Evolutionary conservation across 345 rosid species (phyloP), one percentile per base, ranked within the genome.

Genomic region (Stellera chamaejasme): DNA sequence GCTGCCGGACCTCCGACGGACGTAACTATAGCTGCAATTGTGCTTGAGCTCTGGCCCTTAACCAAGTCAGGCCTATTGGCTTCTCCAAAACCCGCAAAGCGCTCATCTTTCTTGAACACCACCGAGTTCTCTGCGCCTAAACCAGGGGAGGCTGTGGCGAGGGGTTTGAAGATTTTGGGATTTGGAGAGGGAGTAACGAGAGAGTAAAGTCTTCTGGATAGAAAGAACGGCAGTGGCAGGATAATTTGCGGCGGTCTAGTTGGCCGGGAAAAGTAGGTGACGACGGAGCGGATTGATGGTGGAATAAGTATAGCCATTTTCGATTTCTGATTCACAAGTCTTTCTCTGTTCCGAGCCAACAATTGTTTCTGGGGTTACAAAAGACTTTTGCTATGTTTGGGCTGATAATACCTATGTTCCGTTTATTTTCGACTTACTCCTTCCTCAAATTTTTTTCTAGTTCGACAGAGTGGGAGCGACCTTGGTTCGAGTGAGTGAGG

Each of bases 21-120:
- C 10, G 96, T 91, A 47, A 88, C 90, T 44, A 88, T 85, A 19
- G 98, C 95, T 0, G 81, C 95, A 60, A 85, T 85, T 0, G 96
- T 88, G 54, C 79, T 60, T 25, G 79, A 69, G 59, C 63, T 73
- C 46, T 56, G 81, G 48, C 65, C 63, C 50, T 54, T 78, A 52
- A 62, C 42, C 59, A 51, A 43, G 13, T 70, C 78, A 11, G 12
- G 54, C 45, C 54, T 58, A 13, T 61, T 63, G 13, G 59, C 57
- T 9, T 56, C 66, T 48, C 64, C 65, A 1, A 63, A 58, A 49
- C 72, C 70, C 43, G 56, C 51, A 54, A 85, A 56, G 50, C 92
- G 82, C 69, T 88, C 86, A 47, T 91, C 96, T 32, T 70, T 69
- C 16, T 66, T 77, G 62, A 51, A 72, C 16, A 79, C 71, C 59